Conservation (phyloP, 2,329 filamentous ascomycete species). For the Aspergillus chevalieri region DNA sequence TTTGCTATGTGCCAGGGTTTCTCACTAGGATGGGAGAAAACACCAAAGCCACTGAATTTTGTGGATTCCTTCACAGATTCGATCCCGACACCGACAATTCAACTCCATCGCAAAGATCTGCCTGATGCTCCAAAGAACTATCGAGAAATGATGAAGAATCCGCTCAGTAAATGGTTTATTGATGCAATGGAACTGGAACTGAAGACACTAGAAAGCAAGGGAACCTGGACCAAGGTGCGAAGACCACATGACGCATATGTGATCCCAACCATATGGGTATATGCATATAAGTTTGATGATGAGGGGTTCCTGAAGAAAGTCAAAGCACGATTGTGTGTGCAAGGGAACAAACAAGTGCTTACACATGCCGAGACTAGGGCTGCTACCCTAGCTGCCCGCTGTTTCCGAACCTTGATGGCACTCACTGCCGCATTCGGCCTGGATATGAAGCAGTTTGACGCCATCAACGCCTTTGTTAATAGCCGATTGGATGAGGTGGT, state of each 20-base stretch:
- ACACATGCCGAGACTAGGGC: no score
- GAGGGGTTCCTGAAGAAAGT: conserved; percentile 14
- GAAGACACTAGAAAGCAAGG: background rate
- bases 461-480: no score
- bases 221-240: background rate
- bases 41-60: background rate
- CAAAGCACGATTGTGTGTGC: conserved; percentile 18
- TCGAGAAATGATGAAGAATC: conserved; percentile 2
- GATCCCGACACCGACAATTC: background rate
- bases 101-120: background rate
- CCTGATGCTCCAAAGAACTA: background rate
- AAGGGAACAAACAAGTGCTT: conserved; percentile 12
- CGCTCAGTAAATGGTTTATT: background rate
- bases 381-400: no score
- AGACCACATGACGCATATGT: conserved; percentile 7
- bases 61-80: background rate
- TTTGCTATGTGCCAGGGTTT: background rate
- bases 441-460: no score
- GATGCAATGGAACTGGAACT: background rate
- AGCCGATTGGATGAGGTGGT: no score
- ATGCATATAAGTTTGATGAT: conserved; percentile 20
- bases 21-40: background rate
- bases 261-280: conserved; percentile 16
- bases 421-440: no score
- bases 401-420: no score